phyloP scores from a whole-genome alignment of 2,329 filamentous ascomycete genomes.

The Xylaria sp. region DNA sequence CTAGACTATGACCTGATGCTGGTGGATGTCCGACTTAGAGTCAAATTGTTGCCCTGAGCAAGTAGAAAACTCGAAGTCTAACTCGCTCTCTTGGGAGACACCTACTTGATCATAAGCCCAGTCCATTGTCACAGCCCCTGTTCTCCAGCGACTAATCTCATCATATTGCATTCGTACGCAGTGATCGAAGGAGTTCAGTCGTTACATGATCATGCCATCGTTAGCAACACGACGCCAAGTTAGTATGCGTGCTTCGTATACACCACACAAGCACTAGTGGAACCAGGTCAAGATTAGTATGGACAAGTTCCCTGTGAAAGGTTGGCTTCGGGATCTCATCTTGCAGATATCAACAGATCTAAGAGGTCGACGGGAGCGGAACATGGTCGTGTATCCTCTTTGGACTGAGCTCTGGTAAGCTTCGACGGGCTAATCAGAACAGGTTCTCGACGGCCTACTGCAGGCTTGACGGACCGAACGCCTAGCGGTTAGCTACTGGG shows the following conservation, averaged over 20 bases:
- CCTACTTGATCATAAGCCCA: not conserved
- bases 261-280: not conserved
- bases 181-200: not conserved
- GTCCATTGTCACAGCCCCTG: not conserved
- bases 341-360: slow-evolving; percentile 19
- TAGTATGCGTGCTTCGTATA: not conserved
- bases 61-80: not conserved
- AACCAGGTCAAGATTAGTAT: not conserved
- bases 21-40: not conserved
- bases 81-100: not conserved
- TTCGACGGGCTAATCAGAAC: slow-evolving; percentile 4
- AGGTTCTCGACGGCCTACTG: slow-evolving; percentile 9
- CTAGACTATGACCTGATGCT: not conserved
- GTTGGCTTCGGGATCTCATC: slow-evolving; percentile 19
- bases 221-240: not conserved
- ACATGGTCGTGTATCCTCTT: slow-evolving; percentile 3
- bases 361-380: slow-evolving; percentile 7
- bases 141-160: not conserved
- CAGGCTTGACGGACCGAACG: slow-evolving; percentile 17
- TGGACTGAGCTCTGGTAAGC: not conserved
- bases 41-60: not conserved
- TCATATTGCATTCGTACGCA: not conserved
- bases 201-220: slow-evolving; percentile 6
- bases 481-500: not conserved
- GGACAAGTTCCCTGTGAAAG: slow-evolving; percentile 9